Evolutionary conservation across 495 filamentous ascomycete species (phyloP).

Genomic region (Hyaloscypha finlandica): DNA sequence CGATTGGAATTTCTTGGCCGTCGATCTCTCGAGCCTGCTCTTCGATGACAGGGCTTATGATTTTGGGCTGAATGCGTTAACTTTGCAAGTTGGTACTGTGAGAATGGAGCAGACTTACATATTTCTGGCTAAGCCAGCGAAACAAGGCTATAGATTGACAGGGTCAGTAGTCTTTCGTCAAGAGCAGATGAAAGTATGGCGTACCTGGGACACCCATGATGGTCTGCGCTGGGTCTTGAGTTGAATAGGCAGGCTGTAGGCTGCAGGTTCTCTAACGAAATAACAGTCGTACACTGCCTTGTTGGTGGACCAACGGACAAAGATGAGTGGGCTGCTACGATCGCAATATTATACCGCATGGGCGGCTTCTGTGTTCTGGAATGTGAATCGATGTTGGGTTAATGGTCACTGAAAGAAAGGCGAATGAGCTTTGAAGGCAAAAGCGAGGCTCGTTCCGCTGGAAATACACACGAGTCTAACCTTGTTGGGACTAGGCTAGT

Average conservation of each 20-base stretch:
- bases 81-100: slow-evolving; percentile 52
- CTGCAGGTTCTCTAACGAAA: background rate
- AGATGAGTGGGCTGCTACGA: background rate
- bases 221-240: slow-evolving; percentile 6
- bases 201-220: slow-evolving; percentile 90
- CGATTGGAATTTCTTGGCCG: slow-evolving; percentile 78
- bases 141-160: slow-evolving; percentile 25
- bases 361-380: background rate
- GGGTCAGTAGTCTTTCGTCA: slow-evolving; percentile 6
- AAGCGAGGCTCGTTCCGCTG: too few relatives aligned
- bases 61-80: slow-evolving; percentile 93
- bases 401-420: background rate
- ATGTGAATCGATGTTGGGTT: background rate
- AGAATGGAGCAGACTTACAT: slow-evolving; percentile 37
- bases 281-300: slow-evolving; percentile 9
- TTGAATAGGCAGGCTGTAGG: background rate
- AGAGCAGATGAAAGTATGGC: background rate
- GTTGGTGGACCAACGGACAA: background rate
- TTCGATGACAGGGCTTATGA: slow-evolving; percentile 87
- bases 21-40: slow-evolving; percentile 73
- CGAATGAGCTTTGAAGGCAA: background rate
- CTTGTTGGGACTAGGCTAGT: background rate
- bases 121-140: slow-evolving; percentile 90
- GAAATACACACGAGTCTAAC: too few relatives aligned
- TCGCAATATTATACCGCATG: background rate